These are phyloP conservation scores for Spergularia marina DNA, from an alignment of 148 eudicot species.

Conservation along the genomic window DNA sequence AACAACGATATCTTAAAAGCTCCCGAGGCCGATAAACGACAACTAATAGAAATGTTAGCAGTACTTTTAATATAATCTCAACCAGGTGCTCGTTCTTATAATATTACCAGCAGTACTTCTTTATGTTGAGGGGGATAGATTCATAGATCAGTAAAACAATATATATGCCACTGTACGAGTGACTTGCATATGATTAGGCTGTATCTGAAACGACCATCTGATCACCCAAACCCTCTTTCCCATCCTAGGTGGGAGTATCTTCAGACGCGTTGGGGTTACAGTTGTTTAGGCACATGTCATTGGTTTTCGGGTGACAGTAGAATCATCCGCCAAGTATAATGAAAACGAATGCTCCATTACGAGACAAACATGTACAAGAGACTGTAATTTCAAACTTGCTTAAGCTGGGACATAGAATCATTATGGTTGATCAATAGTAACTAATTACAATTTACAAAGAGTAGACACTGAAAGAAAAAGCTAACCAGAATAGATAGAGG, in stretches of 20 bases:
- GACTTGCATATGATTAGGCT: background rate
- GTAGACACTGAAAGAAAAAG: background rate
- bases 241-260: background rate
- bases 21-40: background rate
- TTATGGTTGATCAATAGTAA: background rate
- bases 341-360: background rate
- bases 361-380: background rate
- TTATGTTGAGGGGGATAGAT: too few species aligned
- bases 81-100: background rate
- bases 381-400: slow-evolving; percentile 5
- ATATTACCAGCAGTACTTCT: background rate
- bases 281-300: background rate
- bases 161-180: too few species aligned
- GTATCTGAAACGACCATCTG: background rate
- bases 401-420: background rate
- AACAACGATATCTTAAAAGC: background rate
- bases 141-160: too few species aligned
- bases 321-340: background rate
- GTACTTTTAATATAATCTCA: background rate
- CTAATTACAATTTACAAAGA: slow-evolving; percentile 6
- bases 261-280: background rate
- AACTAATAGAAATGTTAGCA: background rate
- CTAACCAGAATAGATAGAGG: slow-evolving; percentile 21
- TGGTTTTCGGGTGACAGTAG: background rate
- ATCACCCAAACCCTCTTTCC: too few species aligned